Conservation (phyloP, 2,329 filamentous ascomycete genomes). For the Pseudogymnoascus sp. region DNA sequence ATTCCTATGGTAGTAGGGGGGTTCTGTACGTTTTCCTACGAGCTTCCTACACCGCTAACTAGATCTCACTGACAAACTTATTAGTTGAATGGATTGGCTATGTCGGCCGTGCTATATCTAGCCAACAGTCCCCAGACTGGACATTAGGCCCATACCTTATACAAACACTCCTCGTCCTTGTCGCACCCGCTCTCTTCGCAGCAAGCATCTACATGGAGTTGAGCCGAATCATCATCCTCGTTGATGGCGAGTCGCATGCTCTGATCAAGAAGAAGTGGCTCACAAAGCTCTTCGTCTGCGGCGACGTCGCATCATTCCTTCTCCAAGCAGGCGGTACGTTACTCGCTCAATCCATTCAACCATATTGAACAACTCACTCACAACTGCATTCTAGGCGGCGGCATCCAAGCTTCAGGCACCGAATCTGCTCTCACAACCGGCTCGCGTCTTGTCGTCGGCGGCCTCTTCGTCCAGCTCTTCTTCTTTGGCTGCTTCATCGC, state of each 20-base stretch:
- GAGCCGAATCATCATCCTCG: slow-evolving; percentile 31
- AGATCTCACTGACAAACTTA: not conserved
- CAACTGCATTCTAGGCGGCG: slow-evolving; percentile 13
- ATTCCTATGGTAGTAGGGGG: slow-evolving; percentile 27
- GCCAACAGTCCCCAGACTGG: slow-evolving; percentile 19
- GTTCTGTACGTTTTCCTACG: slow-evolving; percentile 21
- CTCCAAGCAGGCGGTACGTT: slow-evolving; percentile 33
- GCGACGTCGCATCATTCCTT: slow-evolving; percentile 40
- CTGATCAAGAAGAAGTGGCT: slow-evolving; percentile 36
- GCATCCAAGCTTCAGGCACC: slow-evolving; percentile 24
- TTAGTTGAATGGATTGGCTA: slow-evolving; percentile 36
- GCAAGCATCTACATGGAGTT: slow-evolving; percentile 37
- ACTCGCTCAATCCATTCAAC: not conserved
- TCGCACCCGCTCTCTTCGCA: slow-evolving; percentile 35
- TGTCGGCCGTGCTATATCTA: slow-evolving; percentile 21
- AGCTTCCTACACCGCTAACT: not conserved
- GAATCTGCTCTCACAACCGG: slow-evolving; percentile 25
- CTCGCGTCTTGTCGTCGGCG: slow-evolving; percentile 39
- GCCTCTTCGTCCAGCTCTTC: slow-evolving; percentile 42
- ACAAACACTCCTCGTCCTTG: slow-evolving; percentile 31
- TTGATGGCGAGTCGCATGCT: slow-evolving; percentile 33
- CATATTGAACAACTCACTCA: not conserved
- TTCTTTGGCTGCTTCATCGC: slow-evolving; percentile 45
- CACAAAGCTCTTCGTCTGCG: slow-evolving; percentile 41
- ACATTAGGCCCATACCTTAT: slow-evolving; percentile 28